Evolutionary conservation across 2,329 filamentous ascomycete genomes (phyloP).

Genomic region (Cladosporium oxysporum): DNA sequence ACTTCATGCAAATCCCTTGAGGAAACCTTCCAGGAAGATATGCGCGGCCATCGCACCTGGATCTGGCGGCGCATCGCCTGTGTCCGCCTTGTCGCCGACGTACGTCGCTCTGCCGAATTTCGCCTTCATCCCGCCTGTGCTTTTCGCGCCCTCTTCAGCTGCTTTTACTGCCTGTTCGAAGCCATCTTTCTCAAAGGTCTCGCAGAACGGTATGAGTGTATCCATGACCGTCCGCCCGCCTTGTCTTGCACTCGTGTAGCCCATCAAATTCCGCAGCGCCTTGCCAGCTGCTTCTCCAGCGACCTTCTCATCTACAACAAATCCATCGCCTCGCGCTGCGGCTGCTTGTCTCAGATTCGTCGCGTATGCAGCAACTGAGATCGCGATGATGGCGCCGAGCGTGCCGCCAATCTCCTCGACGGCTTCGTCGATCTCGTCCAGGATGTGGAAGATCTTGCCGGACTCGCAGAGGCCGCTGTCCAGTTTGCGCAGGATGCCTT

Average conservation of each 20-base stretch:
- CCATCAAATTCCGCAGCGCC: conserved; percentile 47
- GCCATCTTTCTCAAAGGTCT: conserved; percentile 32
- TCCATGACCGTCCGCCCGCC: conserved; percentile 43
- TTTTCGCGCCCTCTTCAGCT: conserved; percentile 37
- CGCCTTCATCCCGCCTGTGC: conserved; percentile 39
- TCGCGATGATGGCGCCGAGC: conserved; percentile 40
- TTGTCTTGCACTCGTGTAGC: conserved; percentile 38
- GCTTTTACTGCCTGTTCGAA: conserved; percentile 35
- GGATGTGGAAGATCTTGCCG: conserved; percentile 35
- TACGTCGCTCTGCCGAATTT: conserved; percentile 42
- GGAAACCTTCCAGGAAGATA: conserved; percentile 36
- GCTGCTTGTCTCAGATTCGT: conserved; percentile 42
- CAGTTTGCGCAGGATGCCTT: conserved; percentile 35
- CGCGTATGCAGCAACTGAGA: conserved; percentile 41
- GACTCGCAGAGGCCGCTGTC: conserved; percentile 33
- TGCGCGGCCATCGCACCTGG: conserved; percentile 41
- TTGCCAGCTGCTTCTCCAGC: conserved; percentile 35
- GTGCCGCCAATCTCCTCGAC: conserved; percentile 43
- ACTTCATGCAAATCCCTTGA: background rate
- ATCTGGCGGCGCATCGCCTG: conserved; percentile 36
- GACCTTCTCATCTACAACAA: conserved; percentile 29
- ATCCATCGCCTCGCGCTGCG: conserved; percentile 27
- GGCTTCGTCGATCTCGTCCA: conserved; percentile 38
- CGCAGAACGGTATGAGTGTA: conserved; percentile 41
- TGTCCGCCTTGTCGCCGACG: conserved; percentile 35